phyloP scores from a whole-genome alignment of 495 filamentous ascomycete genomes.

The Penicillium chermesinum region DNA sequence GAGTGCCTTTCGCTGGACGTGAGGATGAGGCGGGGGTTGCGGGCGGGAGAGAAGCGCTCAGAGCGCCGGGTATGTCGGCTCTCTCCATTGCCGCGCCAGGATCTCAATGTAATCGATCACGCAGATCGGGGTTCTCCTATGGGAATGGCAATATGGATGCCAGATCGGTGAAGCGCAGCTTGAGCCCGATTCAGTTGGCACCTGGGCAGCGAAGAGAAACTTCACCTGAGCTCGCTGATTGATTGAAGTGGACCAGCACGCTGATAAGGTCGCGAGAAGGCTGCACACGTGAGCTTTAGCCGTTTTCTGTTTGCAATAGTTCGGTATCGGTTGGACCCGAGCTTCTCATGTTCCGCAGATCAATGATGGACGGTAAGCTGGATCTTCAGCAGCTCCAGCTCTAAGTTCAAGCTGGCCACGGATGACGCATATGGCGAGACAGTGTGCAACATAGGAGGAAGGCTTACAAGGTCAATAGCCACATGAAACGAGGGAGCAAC shows the following conservation, averaged over 20 bases:
- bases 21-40: conserved; percentile 11
- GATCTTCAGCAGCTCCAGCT: conserved; percentile 7
- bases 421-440: conserved; percentile 27
- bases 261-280: too few species aligned
- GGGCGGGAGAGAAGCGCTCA: conserved; percentile 6
- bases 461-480: conserved; percentile 1
- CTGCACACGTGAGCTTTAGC: too few species aligned
- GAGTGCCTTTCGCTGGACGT: conserved; percentile 10
- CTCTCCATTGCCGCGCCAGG: conserved; percentile 13
- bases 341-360: conserved; percentile 8
- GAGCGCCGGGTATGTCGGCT: conserved; percentile 13
- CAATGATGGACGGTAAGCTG: too few species aligned
- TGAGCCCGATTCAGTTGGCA: too few species aligned
- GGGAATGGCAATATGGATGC: too few species aligned
- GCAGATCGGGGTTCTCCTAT: background rate
- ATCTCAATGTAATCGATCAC: background rate
- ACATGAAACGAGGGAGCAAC: background rate
- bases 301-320: too few species aligned
- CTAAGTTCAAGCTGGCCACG: conserved; percentile 9
- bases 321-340: too few species aligned
- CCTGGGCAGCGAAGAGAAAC: too few species aligned
- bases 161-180: too few species aligned
- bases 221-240: too few species aligned
- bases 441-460: conserved; percentile 14
- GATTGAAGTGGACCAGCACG: too few species aligned